These are phyloP conservation scores for Primulina eburnea DNA, from an alignment of 257 asterid species.

Conservation along the genomic window DNA sequence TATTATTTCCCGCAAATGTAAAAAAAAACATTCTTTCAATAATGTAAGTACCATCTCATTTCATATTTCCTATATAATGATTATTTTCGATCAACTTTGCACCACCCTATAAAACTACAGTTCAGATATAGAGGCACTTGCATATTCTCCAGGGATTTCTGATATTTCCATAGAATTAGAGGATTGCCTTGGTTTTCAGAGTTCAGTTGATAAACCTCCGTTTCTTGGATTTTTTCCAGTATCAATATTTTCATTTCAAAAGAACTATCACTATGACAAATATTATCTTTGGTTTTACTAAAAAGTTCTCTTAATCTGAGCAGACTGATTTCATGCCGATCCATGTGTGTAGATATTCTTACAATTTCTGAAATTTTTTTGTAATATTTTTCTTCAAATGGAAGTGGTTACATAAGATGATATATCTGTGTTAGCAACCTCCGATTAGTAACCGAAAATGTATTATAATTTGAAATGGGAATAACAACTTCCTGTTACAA, in stretches of 20 bases:
- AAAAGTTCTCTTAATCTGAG: constrained; percentile 2
- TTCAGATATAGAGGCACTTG: constrained; percentile 14
- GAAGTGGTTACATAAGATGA: not conserved
- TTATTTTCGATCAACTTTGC: not conserved
- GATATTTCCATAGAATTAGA: not conserved
- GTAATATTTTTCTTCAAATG: constrained; percentile 7
- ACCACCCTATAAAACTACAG: not conserved
- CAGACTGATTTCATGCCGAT: constrained; percentile 15
- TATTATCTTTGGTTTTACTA: constrained; percentile 18
- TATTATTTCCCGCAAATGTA: not conserved
- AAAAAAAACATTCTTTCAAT: not conserved
- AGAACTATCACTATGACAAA: constrained; percentile 8
- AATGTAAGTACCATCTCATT: not conserved
- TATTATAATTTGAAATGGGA: no score
- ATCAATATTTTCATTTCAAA: not conserved
- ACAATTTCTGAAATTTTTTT: constrained; percentile 1
- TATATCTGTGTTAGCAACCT: not conserved
- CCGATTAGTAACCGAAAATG: no score
- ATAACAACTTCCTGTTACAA: no score
- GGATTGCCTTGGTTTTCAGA: constrained; percentile 1
- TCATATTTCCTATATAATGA: not conserved
- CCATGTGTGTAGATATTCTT: constrained; percentile 8
- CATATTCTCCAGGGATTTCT: constrained; percentile 4
- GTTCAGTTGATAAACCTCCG: constrained; percentile 7
- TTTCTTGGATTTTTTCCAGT: constrained; percentile 10